Evolutionary conservation across 2,329 filamentous ascomycete species (phyloP), one percentile per base, ranked within the genome.

Genomic region (Monilinia laxa): DNA sequence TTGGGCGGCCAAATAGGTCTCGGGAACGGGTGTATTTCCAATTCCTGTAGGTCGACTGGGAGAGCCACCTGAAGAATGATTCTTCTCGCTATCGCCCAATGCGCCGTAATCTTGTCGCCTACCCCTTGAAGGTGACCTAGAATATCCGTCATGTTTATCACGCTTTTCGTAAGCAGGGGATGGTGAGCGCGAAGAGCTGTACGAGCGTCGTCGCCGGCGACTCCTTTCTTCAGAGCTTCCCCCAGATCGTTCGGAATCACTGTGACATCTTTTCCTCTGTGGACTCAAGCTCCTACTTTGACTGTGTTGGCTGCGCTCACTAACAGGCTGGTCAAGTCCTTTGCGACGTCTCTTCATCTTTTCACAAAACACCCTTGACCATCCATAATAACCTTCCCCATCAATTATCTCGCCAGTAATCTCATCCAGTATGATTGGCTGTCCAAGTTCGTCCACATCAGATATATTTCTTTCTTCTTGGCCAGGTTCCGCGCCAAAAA

Each of bases 371-470:
- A 81, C 81, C 51, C 85, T 84, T 6, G 92, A 94, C 93, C 93
- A 96, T 68, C 92, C 93, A 75, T 96, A 96, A 76, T 96, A 96
- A 0, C 90, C 91, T 70, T 91, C 88, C 1, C 88, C 88, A 9
- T 83, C 82, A 9, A 88, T 76, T 2, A 88, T 73, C n/a, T 76
- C 79, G 0, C 88, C 88, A 0, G 85, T 89, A n/a, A 85, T 79
- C 71, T 89, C 86, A 71, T 92, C 87, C 3, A 85, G 76, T 23
- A 87, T 79, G 63, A 92, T 80, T 20, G 83, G 79, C 75, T 95
- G 89, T 14, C 92, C 92, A 67, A 95, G 81, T 70, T 89, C 87
- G 74, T 92, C 89, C n/a, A 94, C 79, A 70, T 92, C 88, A n/a
- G 82, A 78, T 6, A 81, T 75, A 2, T 80, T 78, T 18, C 82